phyloP scores from a whole-genome alignment of 805 yeast genomes.

The Kazachstania viticola region DNA sequence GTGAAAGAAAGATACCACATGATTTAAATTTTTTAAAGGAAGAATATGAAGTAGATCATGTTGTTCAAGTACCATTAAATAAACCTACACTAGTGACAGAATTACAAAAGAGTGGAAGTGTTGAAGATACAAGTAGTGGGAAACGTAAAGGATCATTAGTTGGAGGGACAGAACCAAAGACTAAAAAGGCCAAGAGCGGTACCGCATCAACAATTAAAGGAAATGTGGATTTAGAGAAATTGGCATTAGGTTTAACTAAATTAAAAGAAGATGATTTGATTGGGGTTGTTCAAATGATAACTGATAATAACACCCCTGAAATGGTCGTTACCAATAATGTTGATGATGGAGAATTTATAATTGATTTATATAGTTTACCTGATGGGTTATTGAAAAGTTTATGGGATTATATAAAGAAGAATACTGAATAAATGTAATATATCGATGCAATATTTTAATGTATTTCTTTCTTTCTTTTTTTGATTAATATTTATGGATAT shows the following conservation, averaged over 20 bases:
- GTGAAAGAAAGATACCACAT: slow-evolving; percentile 77
- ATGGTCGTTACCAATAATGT: slow-evolving; percentile 94
- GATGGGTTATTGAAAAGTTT: slow-evolving; percentile 82
- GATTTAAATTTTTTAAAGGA: slow-evolving; percentile 81
- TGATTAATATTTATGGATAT: too few species aligned
- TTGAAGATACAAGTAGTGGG: slow-evolving; percentile 38
- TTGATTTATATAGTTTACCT: slow-evolving; percentile 91
- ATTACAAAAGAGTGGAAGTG: slow-evolving; percentile 72
- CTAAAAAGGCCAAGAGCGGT: slow-evolving; percentile 40
- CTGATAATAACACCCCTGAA: slow-evolving; percentile 88
- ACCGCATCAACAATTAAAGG: slow-evolving; percentile 46
- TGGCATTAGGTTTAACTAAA: slow-evolving; percentile 82
- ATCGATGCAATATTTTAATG: not conserved
- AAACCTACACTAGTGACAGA: slow-evolving; percentile 63
- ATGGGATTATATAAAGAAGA: slow-evolving; percentile 88
- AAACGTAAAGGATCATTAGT: slow-evolving; percentile 14
- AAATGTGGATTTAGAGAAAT: slow-evolving; percentile 72
- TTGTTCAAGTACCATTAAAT: slow-evolving; percentile 60
- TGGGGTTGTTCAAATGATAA: slow-evolving; percentile 94
- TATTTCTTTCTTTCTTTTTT: too few species aligned
- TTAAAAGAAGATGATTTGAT: slow-evolving; percentile 85
- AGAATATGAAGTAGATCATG: slow-evolving; percentile 69
- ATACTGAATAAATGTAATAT: slow-evolving; percentile 26
- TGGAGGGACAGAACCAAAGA: slow-evolving; percentile 27
- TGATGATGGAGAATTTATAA: slow-evolving; percentile 93